Evolutionary conservation across 2,329 filamentous ascomycete genomes (phyloP), one percentile per base, ranked within the genome.

Genomic region (Ceratocystis papillata): DNA sequence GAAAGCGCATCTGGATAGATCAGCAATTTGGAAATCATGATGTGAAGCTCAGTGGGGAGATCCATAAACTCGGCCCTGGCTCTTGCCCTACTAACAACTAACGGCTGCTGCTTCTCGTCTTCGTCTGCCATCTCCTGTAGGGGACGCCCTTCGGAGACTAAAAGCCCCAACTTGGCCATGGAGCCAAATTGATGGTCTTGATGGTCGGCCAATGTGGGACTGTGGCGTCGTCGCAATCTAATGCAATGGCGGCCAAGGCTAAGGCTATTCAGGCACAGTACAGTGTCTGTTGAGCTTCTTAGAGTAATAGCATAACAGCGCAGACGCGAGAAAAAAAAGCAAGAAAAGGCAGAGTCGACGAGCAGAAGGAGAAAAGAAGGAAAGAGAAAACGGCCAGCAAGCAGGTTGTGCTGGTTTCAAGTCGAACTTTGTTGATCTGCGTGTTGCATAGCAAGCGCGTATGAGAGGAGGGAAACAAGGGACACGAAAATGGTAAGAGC

Each of bases 1-100:
- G 86, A 86, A 1, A 89, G 79, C 0, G 87, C 87, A 69, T 90
- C 87, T 0, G 87, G 87, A 68, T 89, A 89, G 41, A 80, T 80
- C 67, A 89, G 82, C 65, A 82, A 77, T 10, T 78, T 72, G 41
- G 82, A 77, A 65, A 89, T 85, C 62, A 83, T 78, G 1, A 87
- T 73, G 70, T 88, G 87, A n/a, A 89, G 77, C 71, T 90, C 87
- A 0, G 83, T 77, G 1, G 87, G 87, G 1, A 89, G 76, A 17
- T 75, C 73, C 72, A 79, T 76, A 44, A 86, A 71, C n/a, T 71
- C 72, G 28, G 48, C 20, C 15, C 33, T 41, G 70, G 78, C 74
- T 63, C 77, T 20, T 30, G 55, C 20, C 28, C 17, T 59, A 17
- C 28, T 4, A 30, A 8, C 55, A 37, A 8, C 30, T 30, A 5